phyloP scores from a whole-genome alignment of 306 rosid genomes.

The Glycine soja region DNA sequence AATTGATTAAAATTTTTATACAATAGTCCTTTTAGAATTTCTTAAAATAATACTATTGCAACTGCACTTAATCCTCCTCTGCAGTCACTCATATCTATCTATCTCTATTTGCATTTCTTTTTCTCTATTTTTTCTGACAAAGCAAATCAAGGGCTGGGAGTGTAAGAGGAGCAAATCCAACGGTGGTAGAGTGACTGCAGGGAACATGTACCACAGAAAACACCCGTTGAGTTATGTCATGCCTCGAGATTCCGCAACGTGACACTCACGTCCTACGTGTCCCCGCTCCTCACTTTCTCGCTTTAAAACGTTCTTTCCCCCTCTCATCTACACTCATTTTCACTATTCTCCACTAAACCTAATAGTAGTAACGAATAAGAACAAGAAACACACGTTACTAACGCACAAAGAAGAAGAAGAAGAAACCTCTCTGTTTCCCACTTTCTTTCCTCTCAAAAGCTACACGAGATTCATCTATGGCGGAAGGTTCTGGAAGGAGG shows the following conservation, averaged over 20 bases:
- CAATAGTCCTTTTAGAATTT: too few species aligned
- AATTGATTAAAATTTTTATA: too few species aligned
- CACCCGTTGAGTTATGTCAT: conserved; percentile 24
- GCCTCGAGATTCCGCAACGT: conserved; percentile 51
- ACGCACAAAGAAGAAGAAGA: background rate
- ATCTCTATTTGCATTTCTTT: too few species aligned
- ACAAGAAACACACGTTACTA: background rate
- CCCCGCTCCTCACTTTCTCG: conserved; percentile 58
- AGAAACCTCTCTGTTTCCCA: background rate
- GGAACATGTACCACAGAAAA: too few species aligned
- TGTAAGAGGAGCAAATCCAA: too few species aligned
- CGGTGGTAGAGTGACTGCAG: too few species aligned
- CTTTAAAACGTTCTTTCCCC: background rate
- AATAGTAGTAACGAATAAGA: conserved; percentile 1
- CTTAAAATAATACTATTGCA: too few species aligned
- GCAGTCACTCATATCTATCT: too few species aligned
- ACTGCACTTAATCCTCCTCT: too few species aligned
- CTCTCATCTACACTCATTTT: background rate
- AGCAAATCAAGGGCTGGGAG: too few species aligned
- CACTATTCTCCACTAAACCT: conserved; percentile 21
- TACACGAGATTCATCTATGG: conserved; percentile 52
- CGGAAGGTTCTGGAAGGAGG: conserved; percentile 64
- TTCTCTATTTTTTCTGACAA: too few species aligned
- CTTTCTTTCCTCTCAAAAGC: background rate
- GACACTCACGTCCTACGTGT: conserved; percentile 49